These are phyloP conservation scores for Stentor roeselii DNA, from an alignment of 73 alveolate species.

Conservation along the genomic window DNA sequence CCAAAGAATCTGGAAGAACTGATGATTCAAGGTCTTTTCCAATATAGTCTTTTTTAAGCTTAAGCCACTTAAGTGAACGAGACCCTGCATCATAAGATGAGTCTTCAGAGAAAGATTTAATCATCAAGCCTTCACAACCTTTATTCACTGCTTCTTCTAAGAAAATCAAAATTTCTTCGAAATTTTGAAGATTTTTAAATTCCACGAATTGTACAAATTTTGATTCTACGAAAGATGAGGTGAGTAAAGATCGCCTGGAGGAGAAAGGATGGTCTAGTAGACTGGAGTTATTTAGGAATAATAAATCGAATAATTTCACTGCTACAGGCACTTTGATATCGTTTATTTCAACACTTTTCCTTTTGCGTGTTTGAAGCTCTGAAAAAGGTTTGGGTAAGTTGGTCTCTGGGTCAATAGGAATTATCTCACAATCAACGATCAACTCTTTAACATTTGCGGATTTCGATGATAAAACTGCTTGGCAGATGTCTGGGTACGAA, in stretches of 20 bases:
- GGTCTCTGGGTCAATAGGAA: constrained; percentile 89
- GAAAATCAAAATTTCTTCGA: constrained; percentile 91
- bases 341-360: constrained; percentile 92
- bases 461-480: constrained; percentile 29
- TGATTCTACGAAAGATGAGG: constrained; percentile 44
- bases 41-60: constrained; percentile 96
- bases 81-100: constrained; percentile 98
- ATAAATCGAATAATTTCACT: constrained; percentile 74
- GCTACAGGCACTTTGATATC: constrained; percentile 79
- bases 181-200: constrained; percentile 73
- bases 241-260: constrained; percentile 65
- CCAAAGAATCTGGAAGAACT: constrained; percentile 93
- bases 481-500: constrained; percentile 97
- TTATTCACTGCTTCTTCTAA: constrained; percentile 79
- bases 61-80: constrained; percentile 98
- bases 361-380: constrained; percentile 75
- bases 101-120: constrained; percentile 86
- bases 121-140: constrained; percentile 98
- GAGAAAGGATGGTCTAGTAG: constrained; percentile 54
- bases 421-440: constrained; percentile 98
- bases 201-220: constrained; percentile 80
- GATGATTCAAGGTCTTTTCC: constrained; percentile 32
- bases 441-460: constrained; percentile 42
- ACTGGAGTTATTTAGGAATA: constrained; percentile 65
- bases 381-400: constrained; percentile 93